Conservation (phyloP, 2,329 filamentous ascomycete species). For the Ophiostoma sp. region DNA sequence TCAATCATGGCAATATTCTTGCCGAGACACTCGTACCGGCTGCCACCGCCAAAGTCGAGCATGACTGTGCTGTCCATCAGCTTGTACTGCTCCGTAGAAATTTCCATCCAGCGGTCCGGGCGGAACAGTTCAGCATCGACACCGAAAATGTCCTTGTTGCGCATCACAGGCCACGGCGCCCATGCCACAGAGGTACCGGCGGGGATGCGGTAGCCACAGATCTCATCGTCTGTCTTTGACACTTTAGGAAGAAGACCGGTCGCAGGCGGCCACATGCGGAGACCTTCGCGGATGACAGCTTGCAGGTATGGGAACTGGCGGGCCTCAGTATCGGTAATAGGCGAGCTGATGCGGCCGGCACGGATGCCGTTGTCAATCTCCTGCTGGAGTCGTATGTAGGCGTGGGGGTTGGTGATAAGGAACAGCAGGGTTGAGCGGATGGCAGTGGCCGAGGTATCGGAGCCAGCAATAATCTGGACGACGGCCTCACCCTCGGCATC, state of each 20-base stretch:
- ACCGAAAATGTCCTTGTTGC: conserved; percentile 36
- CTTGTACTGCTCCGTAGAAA: conserved; percentile 26
- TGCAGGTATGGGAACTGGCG: conserved; percentile 43
- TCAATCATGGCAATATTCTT: conserved; percentile 41
- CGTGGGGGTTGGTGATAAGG: conserved; percentile 28
- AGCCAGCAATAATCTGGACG: conserved; percentile 35
- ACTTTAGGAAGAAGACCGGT: conserved; percentile 31
- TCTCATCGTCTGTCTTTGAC: conserved; percentile 36
- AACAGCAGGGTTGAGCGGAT: conserved; percentile 30
- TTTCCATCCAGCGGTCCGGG: conserved; percentile 43
- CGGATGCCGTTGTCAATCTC: conserved; percentile 37
- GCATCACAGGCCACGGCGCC: conserved; percentile 32
- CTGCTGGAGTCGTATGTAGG: conserved; percentile 28
- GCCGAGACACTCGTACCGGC: conserved; percentile 38
- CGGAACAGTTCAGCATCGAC: conserved; percentile 39
- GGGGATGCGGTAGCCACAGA: conserved; percentile 40
- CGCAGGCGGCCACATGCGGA: conserved; percentile 44
- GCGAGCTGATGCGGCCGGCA: conserved; percentile 31
- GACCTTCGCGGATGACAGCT: conserved; percentile 45
- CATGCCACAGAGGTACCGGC: conserved; percentile 38
- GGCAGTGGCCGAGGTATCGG: conserved; percentile 32
- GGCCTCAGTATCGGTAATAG: conserved; percentile 36
- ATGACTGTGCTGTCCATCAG: conserved; percentile 33
- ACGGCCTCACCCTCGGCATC: conserved; percentile 43
- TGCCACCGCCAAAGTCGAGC: conserved; percentile 38